Evolutionary conservation across 139 green algal species (phyloP).

Genomic region (Diplosphaera chodatii): DNA sequence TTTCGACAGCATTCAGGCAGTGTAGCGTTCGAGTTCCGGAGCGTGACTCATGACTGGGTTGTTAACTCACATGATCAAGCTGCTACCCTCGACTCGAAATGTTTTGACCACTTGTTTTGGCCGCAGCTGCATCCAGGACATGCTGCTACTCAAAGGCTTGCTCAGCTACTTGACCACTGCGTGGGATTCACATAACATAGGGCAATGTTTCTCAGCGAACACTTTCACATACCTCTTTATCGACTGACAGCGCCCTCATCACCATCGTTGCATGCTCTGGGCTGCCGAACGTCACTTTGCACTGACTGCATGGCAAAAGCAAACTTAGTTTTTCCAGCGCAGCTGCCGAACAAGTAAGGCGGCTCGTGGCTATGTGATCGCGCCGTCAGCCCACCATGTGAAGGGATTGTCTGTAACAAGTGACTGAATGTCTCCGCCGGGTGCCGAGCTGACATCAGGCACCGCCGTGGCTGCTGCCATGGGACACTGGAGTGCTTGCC

Average conservation of each 20-base stretch:
- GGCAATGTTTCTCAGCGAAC: neutral
- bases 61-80: constrained; percentile 16
- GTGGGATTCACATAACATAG: neutral
- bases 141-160: neutral
- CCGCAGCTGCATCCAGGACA: constrained; percentile 26
- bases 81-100: constrained; percentile 11
- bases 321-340: neutral
- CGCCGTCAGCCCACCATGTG: constrained; percentile 24
- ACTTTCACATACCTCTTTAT: constrained; percentile 24
- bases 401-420: constrained; percentile 14
- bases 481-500: too few relatives aligned
- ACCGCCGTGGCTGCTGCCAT: too few relatives aligned
- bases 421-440: too few relatives aligned
- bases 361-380: neutral
- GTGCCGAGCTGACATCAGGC: too few relatives aligned
- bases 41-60: too few relatives aligned
- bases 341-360: neutral
- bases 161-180: neutral
- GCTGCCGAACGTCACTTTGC: constrained; percentile 10
- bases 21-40: neutral
- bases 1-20: neutral
- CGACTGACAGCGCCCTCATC: constrained; percentile 15
- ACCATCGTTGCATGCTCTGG: constrained; percentile 22
- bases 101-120: constrained; percentile 22
- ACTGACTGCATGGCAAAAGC: constrained; percentile 5